Percentiles rank a stretch among this genome's conserved stretches.
phyloP scores from a whole-genome alignment of 768 basidiomycete genomes.

The Austroboletus eburneus region DNA sequence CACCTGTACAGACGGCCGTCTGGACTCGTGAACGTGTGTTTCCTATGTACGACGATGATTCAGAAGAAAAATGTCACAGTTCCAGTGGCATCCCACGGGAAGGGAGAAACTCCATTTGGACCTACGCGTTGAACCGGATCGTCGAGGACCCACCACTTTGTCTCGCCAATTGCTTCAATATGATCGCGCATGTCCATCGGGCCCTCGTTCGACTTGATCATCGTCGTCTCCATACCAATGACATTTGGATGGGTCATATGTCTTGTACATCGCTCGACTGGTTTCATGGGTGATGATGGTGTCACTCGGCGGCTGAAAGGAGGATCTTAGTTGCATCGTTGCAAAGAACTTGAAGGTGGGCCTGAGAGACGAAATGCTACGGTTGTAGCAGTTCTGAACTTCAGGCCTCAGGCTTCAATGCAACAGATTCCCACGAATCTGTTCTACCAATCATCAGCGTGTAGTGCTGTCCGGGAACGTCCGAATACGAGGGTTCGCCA shows the following conservation, averaged over 20 bases:
- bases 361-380: too few relatives aligned
- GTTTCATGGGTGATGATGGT: conserved; percentile 17
- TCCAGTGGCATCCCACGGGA: conserved; percentile 7
- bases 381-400: too few relatives aligned
- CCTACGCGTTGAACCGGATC: conserved; percentile 27
- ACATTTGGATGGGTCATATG: conserved; percentile 8
- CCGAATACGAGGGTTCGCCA: background rate
- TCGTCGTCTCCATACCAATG: conserved; percentile 15
- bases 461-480: background rate
- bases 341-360: too few relatives aligned
- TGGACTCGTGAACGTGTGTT: conserved; percentile 27
- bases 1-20: conserved; percentile 33
- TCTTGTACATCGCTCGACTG: conserved; percentile 26
- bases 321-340: conserved; percentile 19
- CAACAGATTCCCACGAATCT: too few relatives aligned
- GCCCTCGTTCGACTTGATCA: conserved; percentile 12
- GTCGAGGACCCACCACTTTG: conserved; percentile 31
- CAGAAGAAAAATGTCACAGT: too few relatives aligned
- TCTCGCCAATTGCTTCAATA: conserved; percentile 29
- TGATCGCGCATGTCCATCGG: conserved; percentile 21
- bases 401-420: too few relatives aligned
- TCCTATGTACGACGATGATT: background rate
- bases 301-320: conserved; percentile 15
- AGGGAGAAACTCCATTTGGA: conserved; percentile 24
- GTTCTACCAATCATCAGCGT: too few relatives aligned